Evolutionary conservation across 495 filamentous ascomycete species (phyloP).

Genomic region (Xylaria grammica): DNA sequence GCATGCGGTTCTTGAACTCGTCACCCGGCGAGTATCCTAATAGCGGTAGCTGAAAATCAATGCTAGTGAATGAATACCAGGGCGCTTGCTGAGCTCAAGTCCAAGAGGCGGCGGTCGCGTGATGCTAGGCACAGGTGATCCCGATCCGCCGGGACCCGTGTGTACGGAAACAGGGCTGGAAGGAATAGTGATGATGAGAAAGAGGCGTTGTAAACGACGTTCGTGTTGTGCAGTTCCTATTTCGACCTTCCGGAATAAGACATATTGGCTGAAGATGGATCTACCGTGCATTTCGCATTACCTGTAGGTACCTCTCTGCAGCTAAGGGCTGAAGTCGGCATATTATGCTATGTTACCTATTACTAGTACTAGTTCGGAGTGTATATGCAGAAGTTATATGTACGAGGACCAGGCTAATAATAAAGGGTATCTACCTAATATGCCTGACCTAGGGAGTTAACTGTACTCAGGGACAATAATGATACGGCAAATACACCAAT

Average conservation of each 20-base stretch:
- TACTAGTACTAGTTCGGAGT: too few species aligned
- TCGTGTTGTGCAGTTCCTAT: slow-evolving; percentile 9
- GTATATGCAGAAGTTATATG: too few species aligned
- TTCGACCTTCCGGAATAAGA: slow-evolving; percentile 12
- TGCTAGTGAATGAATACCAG: neutral
- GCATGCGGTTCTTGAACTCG: too few species aligned
- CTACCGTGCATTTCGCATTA: slow-evolving; percentile 4
- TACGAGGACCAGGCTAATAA: too few species aligned
- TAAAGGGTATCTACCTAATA: too few species aligned
- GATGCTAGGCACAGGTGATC: slow-evolving; percentile 14
- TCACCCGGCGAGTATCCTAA: too few species aligned
- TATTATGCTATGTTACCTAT: neutral
- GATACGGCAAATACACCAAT: too few species aligned
- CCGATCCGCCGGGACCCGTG: slow-evolving; percentile 18
- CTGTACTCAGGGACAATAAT: too few species aligned
- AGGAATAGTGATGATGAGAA: neutral
- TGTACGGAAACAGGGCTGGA: slow-evolving; percentile 14
- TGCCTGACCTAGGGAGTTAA: too few species aligned
- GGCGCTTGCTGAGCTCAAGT: neutral
- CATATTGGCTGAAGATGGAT: neutral
- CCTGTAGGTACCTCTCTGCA: neutral
- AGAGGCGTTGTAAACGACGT: slow-evolving; percentile 10
- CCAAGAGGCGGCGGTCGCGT: neutral
- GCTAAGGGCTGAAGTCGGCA: neutral
- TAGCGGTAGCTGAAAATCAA: neutral